Conservation (phyloP, 169 alveolate genomes). For the Prorocentrum cordatum region DNA sequence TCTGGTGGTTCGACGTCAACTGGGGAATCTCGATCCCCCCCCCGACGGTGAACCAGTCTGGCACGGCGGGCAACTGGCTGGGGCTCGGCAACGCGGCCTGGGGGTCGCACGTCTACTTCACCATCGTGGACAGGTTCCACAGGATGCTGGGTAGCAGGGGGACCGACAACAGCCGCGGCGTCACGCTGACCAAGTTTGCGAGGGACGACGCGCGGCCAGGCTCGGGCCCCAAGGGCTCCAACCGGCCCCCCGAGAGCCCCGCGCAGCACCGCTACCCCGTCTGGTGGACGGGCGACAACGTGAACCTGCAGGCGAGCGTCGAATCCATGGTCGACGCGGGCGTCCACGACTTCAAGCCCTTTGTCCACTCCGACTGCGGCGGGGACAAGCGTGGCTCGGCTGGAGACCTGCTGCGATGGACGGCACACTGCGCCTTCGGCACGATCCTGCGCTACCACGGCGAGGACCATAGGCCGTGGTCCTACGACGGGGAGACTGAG, state of each 20-base stretch:
- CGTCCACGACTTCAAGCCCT: neutral
- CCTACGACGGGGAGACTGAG: too few species aligned
- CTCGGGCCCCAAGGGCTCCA: neutral
- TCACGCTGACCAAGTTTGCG: neutral
- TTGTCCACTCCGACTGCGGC: neutral
- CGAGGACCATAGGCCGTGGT: neutral
- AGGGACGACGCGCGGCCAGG: neutral
- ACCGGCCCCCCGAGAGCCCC: neutral
- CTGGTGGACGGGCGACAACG: neutral
- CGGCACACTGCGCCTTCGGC: neutral
- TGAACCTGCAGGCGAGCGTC: neutral
- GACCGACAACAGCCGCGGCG: neutral
- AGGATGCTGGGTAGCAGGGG: neutral
- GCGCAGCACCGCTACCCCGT: neutral
- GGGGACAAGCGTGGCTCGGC: neutral
- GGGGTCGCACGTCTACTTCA: neutral
- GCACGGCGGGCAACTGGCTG: neutral
- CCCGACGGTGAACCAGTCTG: neutral
- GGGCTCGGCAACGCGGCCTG: neutral
- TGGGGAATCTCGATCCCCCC: neutral
- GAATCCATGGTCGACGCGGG: neutral
- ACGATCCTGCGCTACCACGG: neutral
- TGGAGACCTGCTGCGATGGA: neutral
- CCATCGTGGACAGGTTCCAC: neutral
- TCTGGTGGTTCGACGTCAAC: neutral